These are phyloP conservation scores for Amphirosellinia nigrospora DNA, from an alignment of 495 filamentous ascomycete genomes.

Conservation along the genomic window DNA sequence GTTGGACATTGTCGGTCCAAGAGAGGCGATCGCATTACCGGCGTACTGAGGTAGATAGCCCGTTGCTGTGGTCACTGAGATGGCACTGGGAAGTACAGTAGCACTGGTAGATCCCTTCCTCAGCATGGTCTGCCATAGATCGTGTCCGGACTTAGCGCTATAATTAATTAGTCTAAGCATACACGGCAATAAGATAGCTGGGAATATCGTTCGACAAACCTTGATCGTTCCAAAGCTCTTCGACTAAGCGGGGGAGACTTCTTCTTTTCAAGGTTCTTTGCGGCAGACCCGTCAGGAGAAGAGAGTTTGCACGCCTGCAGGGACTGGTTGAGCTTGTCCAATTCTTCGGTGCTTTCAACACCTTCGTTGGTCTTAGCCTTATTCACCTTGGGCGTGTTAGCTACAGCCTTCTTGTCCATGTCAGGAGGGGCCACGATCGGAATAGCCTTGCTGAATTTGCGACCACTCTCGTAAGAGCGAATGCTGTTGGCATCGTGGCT, in stretches of 20 bases:
- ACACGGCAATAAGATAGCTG: not conserved
- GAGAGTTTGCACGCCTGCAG: not conserved
- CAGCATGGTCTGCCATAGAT: conserved; percentile 50
- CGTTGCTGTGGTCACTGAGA: conserved; percentile 55
- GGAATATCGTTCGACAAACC: conserved; percentile 26
- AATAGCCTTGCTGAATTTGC: conserved; percentile 38
- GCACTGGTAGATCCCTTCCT: conserved; percentile 50
- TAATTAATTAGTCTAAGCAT: conserved; percentile 22
- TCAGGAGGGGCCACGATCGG: conserved; percentile 39
- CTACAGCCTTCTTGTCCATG: conserved; percentile 17
- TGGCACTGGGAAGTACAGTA: conserved; percentile 43
- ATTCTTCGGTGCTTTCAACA: not conserved
- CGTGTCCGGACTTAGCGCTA: conserved; percentile 38
- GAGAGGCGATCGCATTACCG: conserved; percentile 50
- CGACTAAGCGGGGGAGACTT: conserved; percentile 19
- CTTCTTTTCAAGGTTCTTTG: conserved; percentile 13
- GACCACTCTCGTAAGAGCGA: conserved; percentile 32
- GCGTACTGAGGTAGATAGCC: conserved; percentile 54
- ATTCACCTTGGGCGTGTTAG: not conserved
- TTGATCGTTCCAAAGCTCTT: conserved; percentile 36
- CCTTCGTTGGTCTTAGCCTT: conserved; percentile 9
- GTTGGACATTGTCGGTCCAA: conserved; percentile 46
- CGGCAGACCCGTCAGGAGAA: conserved; percentile 1
- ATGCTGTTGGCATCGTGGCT: conserved; percentile 35
- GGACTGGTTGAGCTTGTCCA: conserved; percentile 14